Evolutionary conservation across 495 filamentous ascomycete species (phyloP).

Genomic region (Chaetomium cochliodes): DNA sequence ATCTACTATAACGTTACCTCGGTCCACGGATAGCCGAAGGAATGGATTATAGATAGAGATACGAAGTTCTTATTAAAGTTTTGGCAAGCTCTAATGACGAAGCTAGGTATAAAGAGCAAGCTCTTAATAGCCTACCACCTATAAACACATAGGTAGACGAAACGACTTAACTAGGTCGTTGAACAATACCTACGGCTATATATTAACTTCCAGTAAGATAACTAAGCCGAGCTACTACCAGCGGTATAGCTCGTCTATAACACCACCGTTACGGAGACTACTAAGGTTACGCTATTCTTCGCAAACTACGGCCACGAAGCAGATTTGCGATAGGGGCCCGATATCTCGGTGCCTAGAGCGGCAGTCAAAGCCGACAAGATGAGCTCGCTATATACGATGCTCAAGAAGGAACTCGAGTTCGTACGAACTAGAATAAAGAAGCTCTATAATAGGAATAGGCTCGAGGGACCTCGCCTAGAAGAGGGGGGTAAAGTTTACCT

Average conservation of each 20-base stretch:
- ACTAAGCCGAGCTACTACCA: too few species aligned
- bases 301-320: background rate
- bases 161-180: too few species aligned
- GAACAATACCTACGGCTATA: too few species aligned
- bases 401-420: conserved; percentile 8
- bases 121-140: background rate
- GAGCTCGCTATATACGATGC: background rate
- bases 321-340: background rate
- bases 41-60: background rate
- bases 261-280: background rate
- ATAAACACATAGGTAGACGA: too few species aligned
- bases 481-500: conserved; percentile 11
- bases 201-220: too few species aligned
- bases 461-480: conserved; percentile 10
- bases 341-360: background rate
- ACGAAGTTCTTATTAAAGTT: background rate
- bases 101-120: background rate
- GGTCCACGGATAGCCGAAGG: background rate
- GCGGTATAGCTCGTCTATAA: background rate
- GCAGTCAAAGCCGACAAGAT: background rate
- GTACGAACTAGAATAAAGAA: conserved; percentile 1
- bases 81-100: background rate
- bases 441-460: conserved; percentile 6
- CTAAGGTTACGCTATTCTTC: background rate
- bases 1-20: background rate